phyloP scores from a whole-genome alignment of 2,329 filamentous ascomycete species.

The Trichoderma harzianum region DNA sequence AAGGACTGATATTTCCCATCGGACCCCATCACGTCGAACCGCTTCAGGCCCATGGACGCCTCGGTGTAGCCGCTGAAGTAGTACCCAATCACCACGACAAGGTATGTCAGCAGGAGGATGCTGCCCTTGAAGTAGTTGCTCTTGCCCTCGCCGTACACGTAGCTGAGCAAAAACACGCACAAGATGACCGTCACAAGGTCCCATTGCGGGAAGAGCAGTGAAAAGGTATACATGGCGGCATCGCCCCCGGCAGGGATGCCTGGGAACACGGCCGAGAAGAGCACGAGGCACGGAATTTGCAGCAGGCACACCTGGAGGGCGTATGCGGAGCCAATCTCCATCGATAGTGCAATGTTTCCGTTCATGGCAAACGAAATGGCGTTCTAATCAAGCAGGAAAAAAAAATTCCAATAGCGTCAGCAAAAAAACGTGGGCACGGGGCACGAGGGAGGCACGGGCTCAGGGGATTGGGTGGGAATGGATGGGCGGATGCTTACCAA shows the following conservation, averaged over 20 bases:
- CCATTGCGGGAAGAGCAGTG: conserved; percentile 95
- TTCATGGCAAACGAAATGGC: conserved; percentile 99
- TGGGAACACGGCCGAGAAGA: conserved; percentile 79
- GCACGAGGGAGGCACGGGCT: neutral
- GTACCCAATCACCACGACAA: conserved; percentile 89
- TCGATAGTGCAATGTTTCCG: conserved; percentile 95
- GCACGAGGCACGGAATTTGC: conserved; percentile 87
- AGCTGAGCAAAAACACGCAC: conserved; percentile 92
- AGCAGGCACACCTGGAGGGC: conserved; percentile 93
- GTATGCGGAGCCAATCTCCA: conserved; percentile 98
- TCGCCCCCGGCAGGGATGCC: conserved; percentile 37
- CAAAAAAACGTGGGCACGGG: neutral
- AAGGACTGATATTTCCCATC: conserved; percentile 50
- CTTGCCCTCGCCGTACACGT: conserved; percentile 98
- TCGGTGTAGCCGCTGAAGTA: conserved; percentile 68
- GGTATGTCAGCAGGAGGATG: conserved; percentile 86
- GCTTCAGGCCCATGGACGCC: conserved; percentile 41
- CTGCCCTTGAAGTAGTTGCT: conserved; percentile 99
- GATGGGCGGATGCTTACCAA: conserved; percentile 57
- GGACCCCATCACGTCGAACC: conserved; percentile 53
- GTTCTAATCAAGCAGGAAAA: conserved; percentile 55
- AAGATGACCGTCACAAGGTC: conserved; percentile 97
- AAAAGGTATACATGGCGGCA: conserved; percentile 64
- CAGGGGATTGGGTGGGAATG: conserved; percentile 6
- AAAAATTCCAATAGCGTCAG: conserved; percentile 12